Evolutionary conservation across 2,329 filamentous ascomycete species (phyloP), one percentile per base, ranked within the genome.

Genomic region (Epichloe festucae): DNA sequence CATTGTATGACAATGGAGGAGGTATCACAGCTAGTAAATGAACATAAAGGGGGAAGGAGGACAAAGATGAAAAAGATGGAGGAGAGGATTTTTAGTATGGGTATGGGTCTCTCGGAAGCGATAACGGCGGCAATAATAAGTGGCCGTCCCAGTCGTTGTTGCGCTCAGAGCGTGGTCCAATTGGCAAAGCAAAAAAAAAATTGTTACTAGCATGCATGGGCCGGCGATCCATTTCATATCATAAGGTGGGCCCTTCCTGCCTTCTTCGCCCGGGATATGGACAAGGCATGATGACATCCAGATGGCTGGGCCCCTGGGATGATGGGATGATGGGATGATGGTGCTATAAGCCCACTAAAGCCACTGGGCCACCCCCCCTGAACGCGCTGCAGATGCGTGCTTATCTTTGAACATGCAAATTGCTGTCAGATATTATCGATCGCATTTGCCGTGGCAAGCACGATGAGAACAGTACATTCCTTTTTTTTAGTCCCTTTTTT

Each of bases 1-100:
- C 88, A 95, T 95, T 73, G 73, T 62, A 60, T 58, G 54, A 64
- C 63, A 65, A 57, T 8, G 43, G 58, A 51, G 51, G 57, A 56
- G 50, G 39, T 47, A 47, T 23, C 34, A 47, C 46, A 41, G n/a
- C 19, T 19, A 39, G 19, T 7, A 54, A 21, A 39, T 34, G 19
- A 36, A 43, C n/a, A 19, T 23, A 21, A 31, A 49, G 39, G 38
- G 34, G 58, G 58, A 56, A 58, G 55, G 63, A 62, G 59, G 58
- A 60, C 53, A 52, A 52, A 52, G 53, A 59, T 57, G 59, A 62
- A 66, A 56, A 64, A 59, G 62, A 63, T 21, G 62, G 63, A 67
- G 57, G 57, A 39, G 62, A 62, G 63, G 62, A 60, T 53, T 31
- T 31, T 31, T 53, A 58, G 60, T 57, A 60, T 61, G 59, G 52